Base-by-base conservation (phyloP, 148 eudicot genomes). In the Pouteria glomerata region DNA sequence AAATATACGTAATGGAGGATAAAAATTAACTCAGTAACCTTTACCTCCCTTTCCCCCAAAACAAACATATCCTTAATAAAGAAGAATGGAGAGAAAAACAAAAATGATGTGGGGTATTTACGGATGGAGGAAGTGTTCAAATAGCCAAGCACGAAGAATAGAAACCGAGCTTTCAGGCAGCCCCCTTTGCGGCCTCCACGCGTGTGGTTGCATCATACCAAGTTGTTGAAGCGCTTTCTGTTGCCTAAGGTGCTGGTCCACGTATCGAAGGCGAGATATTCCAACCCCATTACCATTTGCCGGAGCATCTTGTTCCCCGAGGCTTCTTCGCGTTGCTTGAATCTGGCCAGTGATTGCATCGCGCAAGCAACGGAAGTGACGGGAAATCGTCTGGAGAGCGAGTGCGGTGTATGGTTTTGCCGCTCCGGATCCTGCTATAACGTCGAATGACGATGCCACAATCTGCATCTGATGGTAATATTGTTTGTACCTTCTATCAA, bases 91-190 rank as follows among this genome's bases (percentile, higher is more conserved):
- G n/a, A 63, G 29, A 11, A 13, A 33, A 5, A 13, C 21, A 4
- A 18, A 5, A 61, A 10, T 10, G 3, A 1, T 31, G 39, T 33
- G 18, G 21, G 45, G 35, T 35, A 71, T 33, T 65, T 83, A 89
- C 96, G 96, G 96, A 70, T 90, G 96, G 42, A 90, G 90, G 53
- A 90, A 90, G 72, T 90, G 96, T 35, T 90, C 92, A 61, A 90
- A 90, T 29, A 90, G 77, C 96, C 96, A 90, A 65, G 96, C 87
- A 0, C 96, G 80, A 19, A 90, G 72, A 39, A 90, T 70, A 0
- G 92, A 82, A 70, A 90, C 96, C 45, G 92, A 85, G 61, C 83
- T 78, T 63, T 90, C 92, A 15, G 96, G 96, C 27, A 90, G 77
- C 15, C 96, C 96, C 66, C 96, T 76, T 65, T 90, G 96, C 4